Base-by-base conservation (phyloP, 805 yeast genomes). In the Zygotorulaspora danielsina region DNA sequence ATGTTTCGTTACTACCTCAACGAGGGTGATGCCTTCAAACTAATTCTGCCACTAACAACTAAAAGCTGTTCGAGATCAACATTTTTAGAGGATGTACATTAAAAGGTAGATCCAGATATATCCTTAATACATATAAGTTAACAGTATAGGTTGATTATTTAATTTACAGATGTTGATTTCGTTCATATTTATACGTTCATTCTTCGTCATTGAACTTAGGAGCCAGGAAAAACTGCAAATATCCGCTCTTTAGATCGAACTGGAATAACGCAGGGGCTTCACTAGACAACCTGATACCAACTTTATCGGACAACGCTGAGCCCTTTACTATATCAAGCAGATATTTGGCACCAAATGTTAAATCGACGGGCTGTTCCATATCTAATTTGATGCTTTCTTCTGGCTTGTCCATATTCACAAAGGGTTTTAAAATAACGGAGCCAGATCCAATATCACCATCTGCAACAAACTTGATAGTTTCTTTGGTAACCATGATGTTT, bases 151-250 rank as follows among this genome's bases (percentile, higher is more conserved):
- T 9, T n/a, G 28, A 27, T 27, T 24, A 18, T 12, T 12, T 39
- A 39, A 35, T 39, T 27, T 39, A 39, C 43, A 39, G 38, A 19
- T 17, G 27, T 24, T 24, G 12, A 24, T n/a, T 13, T n/a, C 12
- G 13, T 5, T 11, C 12, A 13, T 11, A 24, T 5, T 7, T 19
- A n/a, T 13, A 17, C 17, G 16, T 12, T 59, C 69, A 78, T 50
- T 84, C 93, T 49, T 85, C 95, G 49, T 89, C 97, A 50, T 84
- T 96, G 63, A 93, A 87, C 75, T 93, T 90, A 44, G 98, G 98
- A 54, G 98, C 98, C 64, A 93, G 76, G 76, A 85, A 93, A 77
- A 84, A 93, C 64, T 96, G 82, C 64, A 93, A 72, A 67, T 86
- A 85, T 39, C 98, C 98, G 64, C 90, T 84, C 22, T 58, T 51